Conservation (phyloP, 345 rosid genomes). For the Corymbia maculata region DNA sequence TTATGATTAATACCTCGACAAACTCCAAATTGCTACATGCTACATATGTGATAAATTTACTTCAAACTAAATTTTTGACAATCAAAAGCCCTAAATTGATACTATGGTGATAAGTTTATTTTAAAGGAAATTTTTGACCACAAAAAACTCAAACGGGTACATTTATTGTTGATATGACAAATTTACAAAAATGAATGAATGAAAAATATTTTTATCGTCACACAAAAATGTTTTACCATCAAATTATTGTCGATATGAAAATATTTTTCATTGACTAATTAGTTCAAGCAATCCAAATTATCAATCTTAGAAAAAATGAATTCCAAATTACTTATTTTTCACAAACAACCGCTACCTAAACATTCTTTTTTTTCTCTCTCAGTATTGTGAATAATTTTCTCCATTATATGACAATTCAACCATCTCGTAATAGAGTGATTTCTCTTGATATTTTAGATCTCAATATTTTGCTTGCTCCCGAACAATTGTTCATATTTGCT, state of each 20-base stretch:
- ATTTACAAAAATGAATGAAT: neutral
- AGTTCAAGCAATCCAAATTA: neutral
- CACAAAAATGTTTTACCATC: fast-evolving
- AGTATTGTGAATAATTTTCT: neutral
- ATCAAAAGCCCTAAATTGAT: too few species aligned
- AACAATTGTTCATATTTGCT: neutral
- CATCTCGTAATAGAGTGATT: neutral
- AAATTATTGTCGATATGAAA: neutral
- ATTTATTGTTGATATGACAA: too few species aligned
- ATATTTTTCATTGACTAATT: neutral
- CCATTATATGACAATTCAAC: neutral
- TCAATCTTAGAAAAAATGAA: neutral
- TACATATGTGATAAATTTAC: fast-evolving
- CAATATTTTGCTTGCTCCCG: neutral
- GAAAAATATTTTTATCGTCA: neutral
- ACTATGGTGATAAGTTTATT: fast-evolving
- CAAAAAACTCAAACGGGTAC: too few species aligned
- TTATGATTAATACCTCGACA: too few species aligned
- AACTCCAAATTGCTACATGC: fast-evolving
- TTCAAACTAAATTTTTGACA: fast-evolving
- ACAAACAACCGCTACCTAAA: fast-evolving
- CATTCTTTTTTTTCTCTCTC: neutral
- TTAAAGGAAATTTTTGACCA: fast-evolving
- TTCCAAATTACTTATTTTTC: neutral
- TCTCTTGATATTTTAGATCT: neutral